phyloP scores from a whole-genome alignment of 2,329 filamentous ascomycete genomes.

The Curvularia sp. region DNA sequence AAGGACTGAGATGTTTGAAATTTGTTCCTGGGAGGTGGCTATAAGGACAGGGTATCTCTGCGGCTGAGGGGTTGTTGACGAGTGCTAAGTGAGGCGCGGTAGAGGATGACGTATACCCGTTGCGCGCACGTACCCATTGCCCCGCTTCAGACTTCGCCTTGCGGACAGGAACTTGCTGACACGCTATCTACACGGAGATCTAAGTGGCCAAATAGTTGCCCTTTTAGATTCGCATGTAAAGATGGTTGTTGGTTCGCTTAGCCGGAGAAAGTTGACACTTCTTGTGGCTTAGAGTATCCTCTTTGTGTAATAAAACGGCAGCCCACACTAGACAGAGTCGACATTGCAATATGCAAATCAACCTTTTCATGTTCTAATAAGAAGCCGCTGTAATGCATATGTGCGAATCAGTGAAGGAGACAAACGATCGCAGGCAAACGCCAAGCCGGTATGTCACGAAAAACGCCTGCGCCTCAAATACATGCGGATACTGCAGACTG shows the following conservation, averaged over 20 bases:
- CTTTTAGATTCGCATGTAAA: not conserved
- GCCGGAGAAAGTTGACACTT: not conserved
- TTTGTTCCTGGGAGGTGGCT: conserved; percentile 5
- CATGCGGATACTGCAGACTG: not conserved
- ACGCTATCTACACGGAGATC: not conserved
- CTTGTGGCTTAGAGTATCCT: not conserved
- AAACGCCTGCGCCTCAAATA: not conserved
- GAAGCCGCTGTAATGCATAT: not conserved
- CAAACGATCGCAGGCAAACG: not conserved
- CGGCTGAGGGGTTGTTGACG: conserved; percentile 23
- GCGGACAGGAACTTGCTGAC: not conserved
- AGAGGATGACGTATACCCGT: conserved; percentile 24
- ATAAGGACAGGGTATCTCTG: conserved; percentile 18
- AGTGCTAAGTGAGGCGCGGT: conserved; percentile 17
- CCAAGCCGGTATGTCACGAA: not conserved
- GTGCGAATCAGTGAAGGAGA: not conserved
- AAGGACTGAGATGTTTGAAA: not conserved
- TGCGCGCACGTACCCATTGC: conserved; percentile 20
- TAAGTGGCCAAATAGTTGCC: not conserved
- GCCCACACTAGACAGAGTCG: not conserved
- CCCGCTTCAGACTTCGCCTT: conserved; percentile 16
- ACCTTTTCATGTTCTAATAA: not conserved
- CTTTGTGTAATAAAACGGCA: not conserved
- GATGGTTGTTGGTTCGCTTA: not conserved
- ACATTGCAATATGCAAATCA: not conserved